Evolutionary conservation across 2,329 filamentous ascomycete species (phyloP).

Genomic region (Dactylellina sp.): DNA sequence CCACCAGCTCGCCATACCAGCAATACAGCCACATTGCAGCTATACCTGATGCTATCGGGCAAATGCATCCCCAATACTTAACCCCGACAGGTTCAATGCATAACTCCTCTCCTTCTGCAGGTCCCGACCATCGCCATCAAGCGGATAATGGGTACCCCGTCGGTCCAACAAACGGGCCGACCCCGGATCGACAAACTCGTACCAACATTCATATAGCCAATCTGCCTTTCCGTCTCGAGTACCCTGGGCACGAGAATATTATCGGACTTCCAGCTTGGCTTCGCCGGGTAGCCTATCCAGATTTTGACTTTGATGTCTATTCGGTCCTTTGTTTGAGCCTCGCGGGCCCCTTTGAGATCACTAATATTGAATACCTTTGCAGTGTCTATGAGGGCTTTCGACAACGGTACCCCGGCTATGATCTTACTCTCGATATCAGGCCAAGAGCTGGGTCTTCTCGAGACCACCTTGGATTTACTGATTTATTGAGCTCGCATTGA

Average conservation of each 20-base stretch:
- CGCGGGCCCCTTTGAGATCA: background rate
- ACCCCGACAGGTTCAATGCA: constrained; percentile 4
- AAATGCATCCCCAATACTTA: background rate
- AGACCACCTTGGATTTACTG: background rate
- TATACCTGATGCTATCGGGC: background rate
- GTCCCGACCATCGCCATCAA: constrained; percentile 25
- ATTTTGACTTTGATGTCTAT: constrained; percentile 7
- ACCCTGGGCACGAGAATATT: background rate
- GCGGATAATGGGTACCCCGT: constrained; percentile 18
- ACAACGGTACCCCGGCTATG: background rate
- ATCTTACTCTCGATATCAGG: background rate
- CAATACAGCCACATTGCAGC: background rate
- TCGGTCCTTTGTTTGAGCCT: background rate
- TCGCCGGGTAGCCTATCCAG: background rate
- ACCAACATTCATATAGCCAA: background rate
- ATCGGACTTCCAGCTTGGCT: constrained; percentile 8
- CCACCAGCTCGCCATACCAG: background rate
- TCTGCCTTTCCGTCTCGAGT: background rate
- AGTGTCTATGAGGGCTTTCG: background rate
- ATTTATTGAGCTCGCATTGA: background rate
- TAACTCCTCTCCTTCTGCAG: background rate
- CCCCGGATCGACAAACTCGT: constrained; percentile 8
- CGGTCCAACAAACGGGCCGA: constrained; percentile 6
- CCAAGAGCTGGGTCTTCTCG: background rate
- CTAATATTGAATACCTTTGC: background rate